phyloP scores from a whole-genome alignment of 169 alveolate genomes.

The Plasmodium vinckei region DNA sequence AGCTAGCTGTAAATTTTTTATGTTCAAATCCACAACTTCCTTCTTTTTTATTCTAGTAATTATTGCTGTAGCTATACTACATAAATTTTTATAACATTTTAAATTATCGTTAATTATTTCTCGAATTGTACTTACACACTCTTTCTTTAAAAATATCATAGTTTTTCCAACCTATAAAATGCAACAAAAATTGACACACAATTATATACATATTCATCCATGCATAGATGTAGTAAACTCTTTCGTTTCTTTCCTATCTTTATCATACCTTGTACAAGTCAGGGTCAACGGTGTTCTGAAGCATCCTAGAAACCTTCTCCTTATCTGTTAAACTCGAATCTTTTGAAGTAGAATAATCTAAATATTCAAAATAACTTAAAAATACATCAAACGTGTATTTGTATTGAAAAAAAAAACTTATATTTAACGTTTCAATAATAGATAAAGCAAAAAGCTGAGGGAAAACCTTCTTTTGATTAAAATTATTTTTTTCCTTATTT shows the following conservation, averaged over 20 bases:
- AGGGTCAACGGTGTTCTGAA: slow-evolving; percentile 10
- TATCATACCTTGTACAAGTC: slow-evolving; percentile 44
- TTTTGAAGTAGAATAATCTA: slow-evolving; percentile 31
- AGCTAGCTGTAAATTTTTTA: slow-evolving; percentile 44
- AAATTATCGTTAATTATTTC: slow-evolving; percentile 37
- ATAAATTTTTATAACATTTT: slow-evolving; percentile 41
- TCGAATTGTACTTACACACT: slow-evolving; percentile 16
- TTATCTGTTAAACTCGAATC: slow-evolving; percentile 32
- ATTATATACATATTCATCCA: not conserved
- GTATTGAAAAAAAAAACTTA: slow-evolving; percentile 59
- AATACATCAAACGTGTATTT: slow-evolving; percentile 61
- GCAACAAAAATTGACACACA: not conserved
- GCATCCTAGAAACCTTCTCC: slow-evolving; percentile 29
- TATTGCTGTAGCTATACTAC: slow-evolving; percentile 51
- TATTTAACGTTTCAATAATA: slow-evolving; percentile 64
- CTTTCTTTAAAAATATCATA: slow-evolving; percentile 69
- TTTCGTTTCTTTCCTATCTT: not conserved
- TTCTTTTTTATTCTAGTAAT: slow-evolving; percentile 46
- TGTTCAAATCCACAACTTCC: slow-evolving; percentile 19
- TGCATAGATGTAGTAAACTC: not conserved
- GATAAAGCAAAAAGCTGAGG: slow-evolving; percentile 72
- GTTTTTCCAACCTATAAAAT: slow-evolving; percentile 60
- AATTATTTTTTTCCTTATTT: slow-evolving; percentile 47
- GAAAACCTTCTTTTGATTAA: slow-evolving; percentile 49
- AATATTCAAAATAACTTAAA: slow-evolving; percentile 36